phyloP scores from a whole-genome alignment of 495 filamentous ascomycete genomes.

The Aspergillus wentii region DNA sequence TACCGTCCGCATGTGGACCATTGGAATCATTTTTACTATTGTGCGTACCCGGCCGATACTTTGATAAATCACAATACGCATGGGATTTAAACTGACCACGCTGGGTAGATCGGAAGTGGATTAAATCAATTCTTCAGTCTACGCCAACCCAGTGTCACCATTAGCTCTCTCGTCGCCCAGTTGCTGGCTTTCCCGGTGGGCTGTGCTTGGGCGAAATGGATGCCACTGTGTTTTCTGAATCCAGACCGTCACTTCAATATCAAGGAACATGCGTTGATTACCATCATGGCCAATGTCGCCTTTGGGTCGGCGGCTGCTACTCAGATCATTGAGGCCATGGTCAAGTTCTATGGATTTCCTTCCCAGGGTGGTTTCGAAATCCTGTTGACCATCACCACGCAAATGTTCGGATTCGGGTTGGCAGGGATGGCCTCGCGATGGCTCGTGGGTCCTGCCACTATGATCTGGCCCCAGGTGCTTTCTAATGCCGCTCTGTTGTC shows the following conservation, averaged over 20 bases:
- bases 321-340: conserved; percentile 62
- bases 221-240: conserved; percentile 56
- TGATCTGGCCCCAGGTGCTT: conserved; percentile 90
- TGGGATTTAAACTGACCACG: too few relatives aligned
- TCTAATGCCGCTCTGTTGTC: conserved; percentile 85
- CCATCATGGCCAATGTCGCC: conserved; percentile 65
- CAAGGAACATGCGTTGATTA: conserved; percentile 75
- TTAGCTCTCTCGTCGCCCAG: conserved; percentile 65
- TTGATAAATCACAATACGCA: background rate
- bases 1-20: conserved; percentile 68
- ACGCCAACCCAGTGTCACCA: conserved; percentile 51
- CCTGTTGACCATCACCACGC: conserved; percentile 64
- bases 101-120: conserved; percentile 56
- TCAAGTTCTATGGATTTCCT: conserved; percentile 63
- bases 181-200: conserved; percentile 68
- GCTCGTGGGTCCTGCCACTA: conserved; percentile 69
- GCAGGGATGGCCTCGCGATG: conserved; percentile 57
- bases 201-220: conserved; percentile 49
- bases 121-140: conserved; percentile 72
- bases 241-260: conserved; percentile 71
- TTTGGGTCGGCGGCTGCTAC: conserved; percentile 63
- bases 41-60: conserved; percentile 33
- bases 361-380: conserved; percentile 65
- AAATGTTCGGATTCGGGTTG: conserved; percentile 69
- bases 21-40: conserved; percentile 62